Percentiles rank a stretch among this genome's conserved stretches.
phyloP scores from a whole-genome alignment of 2,329 filamentous ascomycete genomes.

The Fusarium sarcochroum region DNA sequence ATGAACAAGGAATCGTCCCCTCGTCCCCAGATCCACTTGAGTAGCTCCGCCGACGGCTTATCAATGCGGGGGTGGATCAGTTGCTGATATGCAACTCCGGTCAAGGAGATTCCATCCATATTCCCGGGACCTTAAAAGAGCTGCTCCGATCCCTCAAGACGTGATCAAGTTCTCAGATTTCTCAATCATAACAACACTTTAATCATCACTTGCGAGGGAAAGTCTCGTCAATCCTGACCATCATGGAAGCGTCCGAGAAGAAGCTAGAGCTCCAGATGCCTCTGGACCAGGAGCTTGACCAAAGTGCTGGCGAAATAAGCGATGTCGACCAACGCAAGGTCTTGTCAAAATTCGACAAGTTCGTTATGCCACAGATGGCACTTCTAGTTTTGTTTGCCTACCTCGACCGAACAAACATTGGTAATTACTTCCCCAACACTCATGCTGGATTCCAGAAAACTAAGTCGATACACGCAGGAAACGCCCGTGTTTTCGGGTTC shows the following conservation, averaged over 20 bases:
- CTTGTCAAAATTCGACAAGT: conserved; percentile 49
- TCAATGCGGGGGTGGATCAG: conserved; percentile 26
- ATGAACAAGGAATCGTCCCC: not conserved
- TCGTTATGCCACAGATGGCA: conserved; percentile 48
- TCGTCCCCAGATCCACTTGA: not conserved
- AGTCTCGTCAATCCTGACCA: not conserved
- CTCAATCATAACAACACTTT: too few relatives aligned
- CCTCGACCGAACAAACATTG: conserved; percentile 49
- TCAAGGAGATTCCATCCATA: not conserved
- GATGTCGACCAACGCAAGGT: conserved; percentile 16
- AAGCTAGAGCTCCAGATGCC: conserved; percentile 1
- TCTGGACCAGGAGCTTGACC: conserved; percentile 1
- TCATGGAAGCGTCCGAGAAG: conserved; percentile 8
- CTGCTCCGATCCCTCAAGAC: not conserved
- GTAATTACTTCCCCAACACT: not conserved
- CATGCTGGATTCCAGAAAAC: fast-evolving
- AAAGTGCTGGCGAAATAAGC: conserved; percentile 3
- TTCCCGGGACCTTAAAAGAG: not conserved
- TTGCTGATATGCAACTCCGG: not conserved
- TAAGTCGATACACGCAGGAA: conserved; percentile 41
- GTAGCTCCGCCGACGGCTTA: conserved; percentile 11
- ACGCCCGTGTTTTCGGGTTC: conserved; percentile 54
- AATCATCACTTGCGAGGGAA: too few relatives aligned
- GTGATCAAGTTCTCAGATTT: not conserved
- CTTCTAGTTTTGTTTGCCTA: conserved; percentile 47